Base-by-base conservation (phyloP, 2,329 filamentous ascomycete genomes). In the Fusarium lyarnte region DNA sequence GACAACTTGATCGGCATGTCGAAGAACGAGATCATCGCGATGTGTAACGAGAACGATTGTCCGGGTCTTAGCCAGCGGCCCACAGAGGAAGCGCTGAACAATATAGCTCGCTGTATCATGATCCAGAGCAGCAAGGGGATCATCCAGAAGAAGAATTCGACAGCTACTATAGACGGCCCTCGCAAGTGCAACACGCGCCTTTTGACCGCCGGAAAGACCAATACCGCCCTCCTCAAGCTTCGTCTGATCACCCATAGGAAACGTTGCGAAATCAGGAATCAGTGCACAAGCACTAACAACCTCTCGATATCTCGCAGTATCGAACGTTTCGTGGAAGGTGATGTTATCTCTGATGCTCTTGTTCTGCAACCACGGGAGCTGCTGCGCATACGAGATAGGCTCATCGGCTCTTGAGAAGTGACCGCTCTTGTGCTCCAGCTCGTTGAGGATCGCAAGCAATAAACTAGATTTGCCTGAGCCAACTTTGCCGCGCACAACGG, bases 11-110 rank as follows among this genome's bases (percentile, higher is more conserved):
- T 91, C 85, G 4, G 94, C 93, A 46, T 94, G 84, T n/a, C 88
- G 85, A 25, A 89, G 87, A 66, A 94, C 93, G 14, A 97, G 83
- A 68, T 95, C 91, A n/a, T 95, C 91, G 41, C 91, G 87, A 78
- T 94, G 92, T 0, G 94, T 94, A 52, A 95, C 93, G 45, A 94
- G 89, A n/a, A 96, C 88, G 0, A 93, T 91, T 0, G 92, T 93
- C 10, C 93, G 87, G 11, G 85, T 87, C 61, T 89, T 87, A 14
- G 87, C 83, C 1, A 92, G 87, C 0, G 91, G 84, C 1, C 88
- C 87, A 25, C 87, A 85, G 57, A 94, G 85, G 73, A 83, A 87
- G 80, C 84, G 88, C 70, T 82, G 88, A 86, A 97, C 75, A 79
- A 84, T 93, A 74, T 78, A 87, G 79, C 81, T 88, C 1, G 88